phyloP scores from a whole-genome alignment of 352 stramenopile species.

The Saprolegnia diclina region DNA sequence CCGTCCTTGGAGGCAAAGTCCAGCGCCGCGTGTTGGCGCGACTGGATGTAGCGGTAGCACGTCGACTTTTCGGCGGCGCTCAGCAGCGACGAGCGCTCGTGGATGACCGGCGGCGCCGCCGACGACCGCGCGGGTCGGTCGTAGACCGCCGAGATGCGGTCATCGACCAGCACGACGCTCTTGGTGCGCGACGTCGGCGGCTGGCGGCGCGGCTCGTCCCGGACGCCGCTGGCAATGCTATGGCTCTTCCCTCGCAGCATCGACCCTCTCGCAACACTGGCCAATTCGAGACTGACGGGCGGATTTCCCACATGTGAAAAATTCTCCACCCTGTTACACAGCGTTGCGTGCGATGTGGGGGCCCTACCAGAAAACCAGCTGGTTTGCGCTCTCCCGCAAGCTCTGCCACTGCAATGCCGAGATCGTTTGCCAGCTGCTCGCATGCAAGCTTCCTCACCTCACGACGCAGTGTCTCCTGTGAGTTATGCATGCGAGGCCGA shows the following conservation, averaged over 20 bases:
- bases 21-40: constrained; percentile 59
- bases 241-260: constrained; percentile 10
- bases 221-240: constrained; percentile 5
- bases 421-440: no score
- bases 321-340: no score
- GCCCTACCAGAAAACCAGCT: no score
- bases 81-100: background rate
- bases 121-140: background rate
- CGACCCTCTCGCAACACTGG: no score
- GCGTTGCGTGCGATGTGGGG: no score
- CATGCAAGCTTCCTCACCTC: no score
- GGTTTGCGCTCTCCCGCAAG: no score
- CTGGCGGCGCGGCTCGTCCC: constrained; percentile 13
- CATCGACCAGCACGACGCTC: constrained; percentile 13
- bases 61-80: constrained; percentile 46
- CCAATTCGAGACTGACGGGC: no score
- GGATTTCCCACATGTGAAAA: no score
- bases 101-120: background rate
- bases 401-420: no score
- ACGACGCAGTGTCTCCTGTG: no score
- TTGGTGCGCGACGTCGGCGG: background rate
- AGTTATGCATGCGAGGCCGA: no score
- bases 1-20: constrained; percentile 47
- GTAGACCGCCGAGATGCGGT: constrained; percentile 6
- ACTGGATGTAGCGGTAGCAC: constrained; percentile 80